Base-by-base conservation (phyloP, 2,329 filamentous ascomycete genomes). In the Sarocladium kiliense region DNA sequence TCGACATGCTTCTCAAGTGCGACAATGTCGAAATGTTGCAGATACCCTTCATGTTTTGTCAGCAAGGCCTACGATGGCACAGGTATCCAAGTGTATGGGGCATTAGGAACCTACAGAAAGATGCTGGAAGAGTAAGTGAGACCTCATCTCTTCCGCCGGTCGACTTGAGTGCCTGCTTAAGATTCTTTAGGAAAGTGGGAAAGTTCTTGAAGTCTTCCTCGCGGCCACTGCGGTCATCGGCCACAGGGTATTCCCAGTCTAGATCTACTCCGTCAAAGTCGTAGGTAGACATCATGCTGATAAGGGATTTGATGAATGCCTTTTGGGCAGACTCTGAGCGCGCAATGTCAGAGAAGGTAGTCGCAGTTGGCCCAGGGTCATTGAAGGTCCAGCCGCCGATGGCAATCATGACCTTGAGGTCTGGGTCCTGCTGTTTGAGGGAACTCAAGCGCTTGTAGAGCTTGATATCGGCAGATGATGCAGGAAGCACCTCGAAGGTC, bases 281-380 rank as follows among this genome's bases (percentile, higher is more conserved):
- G 50, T 69, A 61, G 1, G 47, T 54, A 0, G 19, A 21, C 58
- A 69, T 61, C 23, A 67, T 65, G 1, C 19, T 50, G 4, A 66
- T 56, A 0, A 74, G 53, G 0, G 67, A 73, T 2, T 54, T 26
- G 55, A 77, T 71, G 59, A 77, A 77, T 1, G 58, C 56, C 1
- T 64, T 62, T 9, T 70, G 62, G 21, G 12, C n/a, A 44, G 61
- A 64, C 3, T 57, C 21, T 1, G 57, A 60, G 1, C 56, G 53
- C 11, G 59, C 60, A 59, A 75, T 61, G 27, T 66, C 37, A 25
- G 41, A 54, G 55, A 59, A 57, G 23, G 55, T 54, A 2, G 59
- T 63, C n/a, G 62, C 58, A 3, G 61, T 64, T 16, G 63, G 58
- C 36, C 63, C 64, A 0, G 63, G 62, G 44, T 77, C 71, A 54